Evolutionary conservation across 768 basidiomycete genomes (phyloP), one percentile per base, ranked within the genome.

Genomic region (Russula sp.): DNA sequence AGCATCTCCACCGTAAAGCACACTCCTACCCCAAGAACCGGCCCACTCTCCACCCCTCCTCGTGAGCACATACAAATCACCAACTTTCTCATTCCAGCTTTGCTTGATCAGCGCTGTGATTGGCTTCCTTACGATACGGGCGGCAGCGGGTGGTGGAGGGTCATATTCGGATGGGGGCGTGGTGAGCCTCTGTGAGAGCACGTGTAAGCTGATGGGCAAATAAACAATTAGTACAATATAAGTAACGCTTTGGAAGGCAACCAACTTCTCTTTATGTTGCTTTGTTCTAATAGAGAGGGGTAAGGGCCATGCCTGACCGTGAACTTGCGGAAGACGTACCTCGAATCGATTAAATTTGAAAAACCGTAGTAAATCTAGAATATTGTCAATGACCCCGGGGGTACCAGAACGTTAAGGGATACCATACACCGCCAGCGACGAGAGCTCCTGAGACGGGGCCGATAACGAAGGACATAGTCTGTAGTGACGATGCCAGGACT

Each of bases 381-480:
- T 27, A 6, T 39, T 27, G 22, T 65, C 42, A 57, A 51, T 14
- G 35, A 44, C 10, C 31, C 32, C 27, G 85, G 65, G 65, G 11
- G 59, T 10, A 35, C 27, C 22, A 20, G 3, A 31, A 27, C 13
- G 39, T 27, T 37, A 47, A n/a, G 22, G 16, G 42, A n/a, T 20
- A 50, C 75, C 80, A 69, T 72, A 84, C 86, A 65, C 86, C 86
- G 58, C 86, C 85, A 40, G 85, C 86, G 55, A 83, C 80, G 61
- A 88, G 76, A 39, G 84, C 85, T 32, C 86, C 86, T 40, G 87
- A 85, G n/a, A 87, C 72, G n/a, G 86, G 83, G 32, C 86, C 85
- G 57, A 83, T 70, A 56, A 86, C 74, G 71, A 82, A 77, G 57
- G 85, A 84, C 85, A 86, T 86, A 2, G 31, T 48, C 27, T 27